These are phyloP conservation scores for maize (Zea mays) DNA, from an alignment of 176 grass and related monocot species.

Conservation along the genomic window Zm-B73-REFERENCE-NAM-5.0 NC_050097.1:190358001-190358500, in stretches of 20 bases:
- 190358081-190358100: slow-evolving; percentile 58
- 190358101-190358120: slow-evolving; percentile 51
- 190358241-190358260: slow-evolving; percentile 62
- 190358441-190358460: background rate
- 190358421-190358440: background rate
- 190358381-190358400: slow-evolving; percentile 57
- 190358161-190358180: slow-evolving; percentile 69
- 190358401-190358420: background rate
- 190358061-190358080: slow-evolving; percentile 79
- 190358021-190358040: slow-evolving; percentile 57
- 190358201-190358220: slow-evolving; percentile 60
- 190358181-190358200: slow-evolving; percentile 30
- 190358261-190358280: slow-evolving; percentile 70
- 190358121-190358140: slow-evolving; percentile 65
- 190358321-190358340: slow-evolving; percentile 63
- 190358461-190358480: slow-evolving; percentile 1
- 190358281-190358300: slow-evolving; percentile 57
- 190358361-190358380: slow-evolving; percentile 68
- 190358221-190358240: slow-evolving; percentile 58
- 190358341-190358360: slow-evolving; percentile 63
- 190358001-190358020: slow-evolving; percentile 23
- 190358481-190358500: background rate
- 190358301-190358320: slow-evolving; percentile 55
- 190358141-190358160: slow-evolving; percentile 71
- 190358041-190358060: slow-evolving; percentile 59